These are phyloP conservation scores for Rhododendron molle DNA, from an alignment of 148 eudicot species.

Conservation along the genomic window DNA sequence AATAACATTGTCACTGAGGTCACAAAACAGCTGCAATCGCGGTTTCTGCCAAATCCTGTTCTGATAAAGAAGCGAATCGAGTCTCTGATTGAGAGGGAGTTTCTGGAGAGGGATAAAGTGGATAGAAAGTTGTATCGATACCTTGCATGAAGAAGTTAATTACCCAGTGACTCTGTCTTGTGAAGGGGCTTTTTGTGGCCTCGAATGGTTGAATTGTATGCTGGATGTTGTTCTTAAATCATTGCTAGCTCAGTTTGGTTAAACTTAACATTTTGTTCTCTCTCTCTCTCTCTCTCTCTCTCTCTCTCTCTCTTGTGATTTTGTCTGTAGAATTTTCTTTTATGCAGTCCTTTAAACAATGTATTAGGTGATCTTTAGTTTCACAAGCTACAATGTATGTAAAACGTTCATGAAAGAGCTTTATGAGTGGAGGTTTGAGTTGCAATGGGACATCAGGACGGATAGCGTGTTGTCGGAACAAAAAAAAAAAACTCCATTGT, in stretches of 20 bases:
- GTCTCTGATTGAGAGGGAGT: constrained; percentile 68
- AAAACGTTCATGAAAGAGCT: background rate
- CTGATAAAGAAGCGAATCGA: constrained; percentile 71
- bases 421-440: no score
- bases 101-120: constrained; percentile 57
- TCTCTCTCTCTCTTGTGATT: no score
- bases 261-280: background rate
- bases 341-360: background rate
- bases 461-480: no score
- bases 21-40: constrained; percentile 68
- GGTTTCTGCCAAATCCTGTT: constrained; percentile 60
- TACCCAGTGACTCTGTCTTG: background rate
- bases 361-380: background rate
- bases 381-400: background rate
- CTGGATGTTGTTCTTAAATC: constrained; percentile 6
- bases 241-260: background rate
- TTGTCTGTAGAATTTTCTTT: background rate
- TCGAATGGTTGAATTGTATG: constrained; percentile 1
- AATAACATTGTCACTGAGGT: constrained; percentile 63
- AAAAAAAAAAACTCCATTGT: no score
- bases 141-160: constrained; percentile 47
- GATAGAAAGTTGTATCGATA: constrained; percentile 68
- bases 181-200: background rate
- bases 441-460: no score
- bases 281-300: background rate